Conservation (phyloP, 495 filamentous ascomycete species). For the Cairneyella variabilis region DNA sequence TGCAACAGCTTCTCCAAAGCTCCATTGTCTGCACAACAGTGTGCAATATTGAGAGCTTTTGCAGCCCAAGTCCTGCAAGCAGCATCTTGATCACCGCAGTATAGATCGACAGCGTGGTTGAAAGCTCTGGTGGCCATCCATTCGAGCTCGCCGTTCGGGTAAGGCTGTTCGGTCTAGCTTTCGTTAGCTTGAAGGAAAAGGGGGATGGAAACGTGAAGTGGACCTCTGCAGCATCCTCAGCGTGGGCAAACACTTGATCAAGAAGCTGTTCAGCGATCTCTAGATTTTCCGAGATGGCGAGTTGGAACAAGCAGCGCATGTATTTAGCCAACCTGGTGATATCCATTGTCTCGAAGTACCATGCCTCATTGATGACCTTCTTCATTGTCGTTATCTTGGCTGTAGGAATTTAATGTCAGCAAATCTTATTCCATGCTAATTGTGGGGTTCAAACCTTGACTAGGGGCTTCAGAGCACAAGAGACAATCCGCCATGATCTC, state of each 20-base stretch:
- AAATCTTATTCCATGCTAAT: background rate
- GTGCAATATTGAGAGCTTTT: conserved; percentile 61
- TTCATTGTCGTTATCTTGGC: conserved; percentile 46
- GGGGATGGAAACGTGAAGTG: conserved; percentile 1
- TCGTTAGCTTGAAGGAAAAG: background rate
- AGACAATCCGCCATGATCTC: conserved; percentile 59
- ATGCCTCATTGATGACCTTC: conserved; percentile 61
- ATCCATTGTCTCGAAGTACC: conserved; percentile 47
- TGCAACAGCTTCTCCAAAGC: conserved; percentile 49
- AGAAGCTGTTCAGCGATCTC: conserved; percentile 48
- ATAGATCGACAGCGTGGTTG: conserved; percentile 74
- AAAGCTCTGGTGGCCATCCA: conserved; percentile 74
- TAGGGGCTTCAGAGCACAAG: conserved; percentile 50
- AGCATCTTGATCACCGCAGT: conserved; percentile 49
- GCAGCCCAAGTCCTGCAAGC: conserved; percentile 60
- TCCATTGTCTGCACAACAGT: conserved; percentile 47
- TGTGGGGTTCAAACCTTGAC: conserved; percentile 30
- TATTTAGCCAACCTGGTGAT: conserved; percentile 60
- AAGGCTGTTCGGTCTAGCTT: conserved; percentile 41
- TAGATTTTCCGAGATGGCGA: conserved; percentile 44
- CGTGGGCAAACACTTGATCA: conserved; percentile 50
- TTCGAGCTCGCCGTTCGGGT: conserved; percentile 68
- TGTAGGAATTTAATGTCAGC: conserved; percentile 12
- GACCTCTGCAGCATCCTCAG: conserved; percentile 39
- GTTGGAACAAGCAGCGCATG: conserved; percentile 67